Evolutionary conservation across 2,329 filamentous ascomycete genomes (phyloP).

Genomic region (Penicillium hordei): DNA sequence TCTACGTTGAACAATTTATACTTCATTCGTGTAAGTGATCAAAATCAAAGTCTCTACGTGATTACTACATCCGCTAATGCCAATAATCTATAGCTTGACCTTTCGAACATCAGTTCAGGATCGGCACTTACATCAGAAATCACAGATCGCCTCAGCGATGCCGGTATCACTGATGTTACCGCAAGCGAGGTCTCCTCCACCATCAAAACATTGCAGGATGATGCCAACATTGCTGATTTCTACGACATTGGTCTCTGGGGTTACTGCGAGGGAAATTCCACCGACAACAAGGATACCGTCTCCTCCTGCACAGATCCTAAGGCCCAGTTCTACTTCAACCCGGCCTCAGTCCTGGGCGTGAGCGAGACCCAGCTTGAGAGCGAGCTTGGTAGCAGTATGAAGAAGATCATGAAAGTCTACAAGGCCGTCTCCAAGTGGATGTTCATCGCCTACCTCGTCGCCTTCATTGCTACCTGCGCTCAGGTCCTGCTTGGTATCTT

Average conservation of each 20-base stretch:
- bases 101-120: slow-evolving; percentile 59
- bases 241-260: slow-evolving; percentile 86
- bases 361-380: slow-evolving; percentile 57
- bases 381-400: slow-evolving; percentile 66
- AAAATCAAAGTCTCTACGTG: background rate
- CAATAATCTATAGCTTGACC: slow-evolving; percentile 51
- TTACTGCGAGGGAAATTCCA: slow-evolving; percentile 69
- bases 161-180: slow-evolving; percentile 35
- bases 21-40: slow-evolving; percentile 51
- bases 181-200: slow-evolving; percentile 41
- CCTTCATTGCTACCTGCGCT: slow-evolving; percentile 66
- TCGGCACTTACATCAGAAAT: slow-evolving; percentile 35
- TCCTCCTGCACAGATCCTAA: slow-evolving; percentile 67
- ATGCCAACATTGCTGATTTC: slow-evolving; percentile 66
- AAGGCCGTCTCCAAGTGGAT: slow-evolving; percentile 75
- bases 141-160: slow-evolving; percentile 34
- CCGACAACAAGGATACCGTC: slow-evolving; percentile 53
- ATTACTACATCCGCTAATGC: background rate
- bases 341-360: slow-evolving; percentile 65
- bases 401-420: slow-evolving; percentile 70
- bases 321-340: slow-evolving; percentile 74
- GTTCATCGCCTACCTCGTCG: slow-evolving; percentile 74
- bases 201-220: slow-evolving; percentile 38
- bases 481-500: slow-evolving; percentile 79
- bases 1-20: slow-evolving; percentile 53